Conservation (phyloP, 371 early-diverging fungal species). For the Mortierella sp. region DNA sequence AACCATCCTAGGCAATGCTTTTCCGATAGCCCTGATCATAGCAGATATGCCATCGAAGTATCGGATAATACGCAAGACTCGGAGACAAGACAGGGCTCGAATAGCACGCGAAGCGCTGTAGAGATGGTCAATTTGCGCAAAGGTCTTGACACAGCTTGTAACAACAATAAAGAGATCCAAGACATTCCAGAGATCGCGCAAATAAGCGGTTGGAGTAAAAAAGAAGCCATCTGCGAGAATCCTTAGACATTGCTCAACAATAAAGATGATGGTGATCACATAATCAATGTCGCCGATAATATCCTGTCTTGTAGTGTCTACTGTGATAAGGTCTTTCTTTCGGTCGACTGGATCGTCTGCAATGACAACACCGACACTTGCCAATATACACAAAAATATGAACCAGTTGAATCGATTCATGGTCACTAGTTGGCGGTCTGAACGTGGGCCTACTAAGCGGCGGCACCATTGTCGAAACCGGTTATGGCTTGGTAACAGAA, state of each 20-base stretch:
- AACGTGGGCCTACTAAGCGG: conserved; percentile 65
- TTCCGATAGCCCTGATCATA: conserved; percentile 61
- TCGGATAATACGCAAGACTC: conserved; percentile 61
- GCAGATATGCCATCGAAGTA: conserved; percentile 62
- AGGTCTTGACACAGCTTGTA: conserved; percentile 59
- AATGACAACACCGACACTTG: conserved; percentile 60
- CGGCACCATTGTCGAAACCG: conserved; percentile 71
- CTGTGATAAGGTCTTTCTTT: conserved; percentile 29
- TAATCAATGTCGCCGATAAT: conserved; percentile 56
- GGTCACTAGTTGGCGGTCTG: conserved; percentile 35
- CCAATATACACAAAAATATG: conserved; percentile 56
- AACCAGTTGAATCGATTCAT: conserved; percentile 59
- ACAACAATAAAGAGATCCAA: conserved; percentile 58
- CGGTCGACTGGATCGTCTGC: conserved; percentile 71
- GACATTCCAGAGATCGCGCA: conserved; percentile 62
- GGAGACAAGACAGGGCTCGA: conserved; percentile 58
- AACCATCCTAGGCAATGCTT: conserved; percentile 65
- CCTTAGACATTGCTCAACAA: conserved; percentile 58
- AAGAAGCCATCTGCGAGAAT: conserved; percentile 61
- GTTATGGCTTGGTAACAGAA: conserved; percentile 65
- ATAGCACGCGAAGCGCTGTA: conserved; percentile 66
- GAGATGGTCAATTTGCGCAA: conserved; percentile 59
- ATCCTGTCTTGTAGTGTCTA: conserved; percentile 17
- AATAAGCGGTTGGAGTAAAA: conserved; percentile 62
- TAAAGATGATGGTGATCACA: conserved; percentile 54